phyloP scores from a whole-genome alignment of 257 asterid species.

The Solanum tarapatanum region DNA sequence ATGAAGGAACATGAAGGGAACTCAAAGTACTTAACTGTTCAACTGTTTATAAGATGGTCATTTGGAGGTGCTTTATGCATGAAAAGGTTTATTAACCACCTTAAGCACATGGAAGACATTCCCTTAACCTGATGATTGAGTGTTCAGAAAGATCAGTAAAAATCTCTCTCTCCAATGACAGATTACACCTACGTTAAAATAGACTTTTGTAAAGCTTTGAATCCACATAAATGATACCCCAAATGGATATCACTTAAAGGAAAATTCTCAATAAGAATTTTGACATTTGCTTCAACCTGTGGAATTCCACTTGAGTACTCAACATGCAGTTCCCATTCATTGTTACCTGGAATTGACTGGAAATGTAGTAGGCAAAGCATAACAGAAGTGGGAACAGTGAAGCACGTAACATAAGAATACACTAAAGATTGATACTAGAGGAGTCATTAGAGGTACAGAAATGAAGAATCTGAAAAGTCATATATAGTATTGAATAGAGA shows the following conservation, averaged over 20 bases:
- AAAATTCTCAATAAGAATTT: background rate
- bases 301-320: background rate
- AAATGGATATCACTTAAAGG: background rate
- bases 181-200: background rate
- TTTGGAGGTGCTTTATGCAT: background rate
- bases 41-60: background rate
- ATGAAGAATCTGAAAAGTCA: background rate
- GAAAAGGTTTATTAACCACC: background rate
- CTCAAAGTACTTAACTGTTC: background rate
- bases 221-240: background rate
- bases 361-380: background rate
- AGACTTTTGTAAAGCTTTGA: background rate
- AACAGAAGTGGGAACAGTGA: background rate
- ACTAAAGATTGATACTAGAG: background rate
- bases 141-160: background rate
- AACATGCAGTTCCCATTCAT: background rate
- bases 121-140: background rate
- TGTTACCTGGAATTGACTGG: background rate
- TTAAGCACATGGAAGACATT: conserved; percentile 10
- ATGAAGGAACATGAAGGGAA: background rate
- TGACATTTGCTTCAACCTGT: background rate
- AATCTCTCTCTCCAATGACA: background rate
- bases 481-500: background rate
- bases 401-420: background rate
- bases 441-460: background rate